Base-by-base conservation (phyloP, 768 basidiomycete species). In the Collybia sordida region DNA sequence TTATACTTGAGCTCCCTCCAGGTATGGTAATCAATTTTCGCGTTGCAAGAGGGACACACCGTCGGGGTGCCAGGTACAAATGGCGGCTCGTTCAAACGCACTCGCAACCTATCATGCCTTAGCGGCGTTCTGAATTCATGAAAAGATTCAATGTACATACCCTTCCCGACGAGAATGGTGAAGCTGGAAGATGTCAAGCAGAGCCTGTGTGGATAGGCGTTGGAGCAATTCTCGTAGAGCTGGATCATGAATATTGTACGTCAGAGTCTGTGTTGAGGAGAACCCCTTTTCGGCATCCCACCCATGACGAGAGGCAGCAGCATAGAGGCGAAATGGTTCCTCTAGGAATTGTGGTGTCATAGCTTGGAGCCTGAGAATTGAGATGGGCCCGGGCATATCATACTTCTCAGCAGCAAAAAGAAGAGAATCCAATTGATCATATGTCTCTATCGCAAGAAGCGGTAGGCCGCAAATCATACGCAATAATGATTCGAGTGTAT, bases 401-500 rank as follows among this genome's bases (percentile, higher is more conserved):
- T 86, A 87, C 58, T 85, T 85, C 59, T 87, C 83, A 0, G 83
- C 79, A 0, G 82, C 81, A 47, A 75, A 81, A 11, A 86, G 65
- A n/a, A 87, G 58, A 3, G 72, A 63, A 47, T 87, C 84, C 45
- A 86, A 65, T 25, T 64, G 52, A 55, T 84, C 82, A 59, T 78
- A 81, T 0, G 78, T 74, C 27, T 70, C 67, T 21, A 83, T 64
- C 3, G 66, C 62, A 12, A 74, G 67, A 14, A 86, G 72, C 0
- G 81, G 70, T 9, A 84, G 70, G 7, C 85, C 85, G 42, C 79
- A 83, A 19, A 80, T 71, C 79, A 86, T 83, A 53, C 77, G 77
- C 3, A 87, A 69, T 3, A 87, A 64, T 8, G 71, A 64, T 57
- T 83, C 82, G 23, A 87, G 74, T 0, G 78, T 79, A 35, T 67